Evolutionary conservation across 2,329 filamentous ascomycete genomes (phyloP).

Genomic region (Penicillium concentricum): DNA sequence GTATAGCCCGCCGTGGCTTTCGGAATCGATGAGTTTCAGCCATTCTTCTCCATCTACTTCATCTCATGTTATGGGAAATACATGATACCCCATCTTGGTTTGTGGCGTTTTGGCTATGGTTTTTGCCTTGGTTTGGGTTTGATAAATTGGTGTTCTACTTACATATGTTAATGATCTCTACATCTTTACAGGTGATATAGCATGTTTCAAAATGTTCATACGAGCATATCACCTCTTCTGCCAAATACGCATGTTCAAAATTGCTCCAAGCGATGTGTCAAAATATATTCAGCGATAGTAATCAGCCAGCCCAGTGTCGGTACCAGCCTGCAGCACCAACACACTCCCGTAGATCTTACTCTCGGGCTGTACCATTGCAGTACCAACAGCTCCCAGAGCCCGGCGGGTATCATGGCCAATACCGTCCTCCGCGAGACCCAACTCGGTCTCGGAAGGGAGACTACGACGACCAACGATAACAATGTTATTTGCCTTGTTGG

Average conservation of each 20-base stretch:
- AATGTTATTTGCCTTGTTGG: conserved; percentile 68
- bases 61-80: neutral
- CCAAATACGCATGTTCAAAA: neutral
- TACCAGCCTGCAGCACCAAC: conserved; percentile 65
- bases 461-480: conserved; percentile 62
- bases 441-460: conserved; percentile 11
- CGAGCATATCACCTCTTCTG: neutral
- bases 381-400: conserved; percentile 36
- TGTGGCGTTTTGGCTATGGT: neutral
- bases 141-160: neutral
- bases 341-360: conserved; percentile 64
- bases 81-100: neutral
- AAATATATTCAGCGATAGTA: conserved; percentile 6
- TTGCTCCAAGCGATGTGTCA: neutral
- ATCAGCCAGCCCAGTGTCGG: conserved; percentile 3
- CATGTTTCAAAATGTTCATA: neutral
- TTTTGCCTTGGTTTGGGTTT: neutral
- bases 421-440: conserved; percentile 36
- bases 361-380: conserved; percentile 53
- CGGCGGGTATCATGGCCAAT: conserved; percentile 31
- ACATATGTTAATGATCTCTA: neutral
- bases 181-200: neutral
- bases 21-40: neutral
- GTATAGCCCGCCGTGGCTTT: conserved; percentile 16
- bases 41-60: neutral